These are phyloP conservation scores for Fomitopsis schrenkii DNA, from an alignment of 1,284 basidiomycete genomes.

Conservation along the genomic window DNA sequence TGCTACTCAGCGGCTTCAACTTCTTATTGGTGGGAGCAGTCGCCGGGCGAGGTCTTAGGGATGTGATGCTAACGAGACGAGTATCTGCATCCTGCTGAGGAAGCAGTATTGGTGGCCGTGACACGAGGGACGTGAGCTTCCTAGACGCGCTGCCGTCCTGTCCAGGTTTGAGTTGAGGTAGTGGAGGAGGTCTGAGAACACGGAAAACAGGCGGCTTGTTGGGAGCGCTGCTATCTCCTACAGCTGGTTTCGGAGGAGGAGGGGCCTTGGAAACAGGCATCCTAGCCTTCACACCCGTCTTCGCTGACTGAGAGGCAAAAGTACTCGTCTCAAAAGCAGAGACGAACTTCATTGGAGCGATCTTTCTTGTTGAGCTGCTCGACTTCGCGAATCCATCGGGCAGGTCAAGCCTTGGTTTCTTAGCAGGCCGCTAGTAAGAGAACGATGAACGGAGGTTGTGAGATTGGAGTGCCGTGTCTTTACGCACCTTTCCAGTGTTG, in stretches of 20 bases:
- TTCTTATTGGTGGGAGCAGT: background rate
- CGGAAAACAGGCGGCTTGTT: background rate
- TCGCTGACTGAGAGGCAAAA: background rate
- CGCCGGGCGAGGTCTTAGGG: background rate
- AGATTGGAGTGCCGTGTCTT: too few relatives aligned
- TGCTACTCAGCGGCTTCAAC: background rate
- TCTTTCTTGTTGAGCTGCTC: background rate
- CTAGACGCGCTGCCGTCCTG: background rate
- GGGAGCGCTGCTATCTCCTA: background rate
- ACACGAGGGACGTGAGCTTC: background rate
- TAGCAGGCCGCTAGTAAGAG: conserved; percentile 1
- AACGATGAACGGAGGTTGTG: background rate
- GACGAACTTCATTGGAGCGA: conserved; percentile 2
- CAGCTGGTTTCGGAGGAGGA: background rate
- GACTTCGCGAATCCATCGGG: conserved; percentile 5
- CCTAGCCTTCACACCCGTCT: background rate
- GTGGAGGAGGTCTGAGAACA: background rate
- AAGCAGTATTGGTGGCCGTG: background rate
- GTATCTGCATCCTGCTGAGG: background rate
- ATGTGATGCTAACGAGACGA: background rate
- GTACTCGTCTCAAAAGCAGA: conserved; percentile 4
- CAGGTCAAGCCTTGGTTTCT: background rate
- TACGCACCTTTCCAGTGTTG: background rate
- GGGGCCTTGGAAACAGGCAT: too few relatives aligned
- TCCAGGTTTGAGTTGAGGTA: background rate